Percentiles rank a stretch among this genome's conserved stretches.
phyloP scores from a whole-genome alignment of 768 basidiomycete species.

The Leccinum olivaceopallidum region DNA sequence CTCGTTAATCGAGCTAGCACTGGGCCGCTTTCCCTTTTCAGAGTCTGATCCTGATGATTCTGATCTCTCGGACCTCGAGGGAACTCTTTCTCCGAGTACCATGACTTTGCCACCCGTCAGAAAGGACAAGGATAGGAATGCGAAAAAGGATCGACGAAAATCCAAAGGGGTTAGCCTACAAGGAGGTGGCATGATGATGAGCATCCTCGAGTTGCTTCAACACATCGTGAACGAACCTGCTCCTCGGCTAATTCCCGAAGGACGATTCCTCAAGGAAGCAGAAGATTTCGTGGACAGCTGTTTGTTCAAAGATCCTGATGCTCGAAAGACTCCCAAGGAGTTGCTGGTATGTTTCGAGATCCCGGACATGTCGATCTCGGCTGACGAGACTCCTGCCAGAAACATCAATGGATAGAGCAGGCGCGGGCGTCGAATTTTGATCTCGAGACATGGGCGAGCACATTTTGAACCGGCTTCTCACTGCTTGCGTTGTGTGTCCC shows the following conservation, averaged over 20 bases:
- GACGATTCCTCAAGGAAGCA: conserved; percentile 69
- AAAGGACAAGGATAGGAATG: conserved; percentile 42
- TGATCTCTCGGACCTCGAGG: conserved; percentile 76
- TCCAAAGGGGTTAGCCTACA: conserved; percentile 91
- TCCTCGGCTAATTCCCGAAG: conserved; percentile 77
- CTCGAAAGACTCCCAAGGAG: conserved; percentile 84
- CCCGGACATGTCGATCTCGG: not conserved
- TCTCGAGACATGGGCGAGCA: conserved; percentile 79
- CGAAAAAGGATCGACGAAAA: conserved; percentile 81
- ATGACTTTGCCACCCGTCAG: conserved; percentile 42
- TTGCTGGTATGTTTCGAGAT: conserved; percentile 52
- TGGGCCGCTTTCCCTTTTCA: conserved; percentile 96
- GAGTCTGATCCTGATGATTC: conserved; percentile 77
- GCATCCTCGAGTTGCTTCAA: conserved; percentile 93
- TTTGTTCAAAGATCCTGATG: conserved; percentile 85
- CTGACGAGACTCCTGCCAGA: conserved; percentile 42
- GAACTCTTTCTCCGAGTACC: conserved; percentile 72
- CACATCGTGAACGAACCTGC: conserved; percentile 99
- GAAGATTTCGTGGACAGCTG: conserved; percentile 89
- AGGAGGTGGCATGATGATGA: conserved; percentile 97
- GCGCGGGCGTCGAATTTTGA: conserved; percentile 63
- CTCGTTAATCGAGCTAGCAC: conserved; percentile 93
- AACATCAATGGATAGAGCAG: conserved; percentile 72
- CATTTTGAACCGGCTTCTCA: conserved; percentile 48
- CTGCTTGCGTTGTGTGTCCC: conserved; percentile 11